These are phyloP conservation scores for Mycosphaerella sp. DNA, from an alignment of 2,329 filamentous ascomycete genomes.

Conservation along the genomic window DNA sequence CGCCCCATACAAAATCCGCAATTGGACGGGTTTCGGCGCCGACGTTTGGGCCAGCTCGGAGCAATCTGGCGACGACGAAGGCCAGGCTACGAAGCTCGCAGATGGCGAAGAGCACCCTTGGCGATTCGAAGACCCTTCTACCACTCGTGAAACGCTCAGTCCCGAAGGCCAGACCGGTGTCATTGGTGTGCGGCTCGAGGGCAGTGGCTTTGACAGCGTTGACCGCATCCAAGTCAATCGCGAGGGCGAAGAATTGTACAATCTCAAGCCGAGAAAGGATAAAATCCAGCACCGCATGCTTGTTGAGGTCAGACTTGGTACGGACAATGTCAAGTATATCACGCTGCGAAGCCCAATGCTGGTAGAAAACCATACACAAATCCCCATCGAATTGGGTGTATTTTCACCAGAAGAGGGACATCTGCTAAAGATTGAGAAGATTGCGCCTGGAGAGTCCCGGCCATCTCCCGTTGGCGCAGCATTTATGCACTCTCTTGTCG, in stretches of 20 bases:
- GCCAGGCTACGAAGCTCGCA: slow-evolving; percentile 67
- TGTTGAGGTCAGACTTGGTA: slow-evolving; percentile 83
- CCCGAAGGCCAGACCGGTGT: slow-evolving; percentile 74
- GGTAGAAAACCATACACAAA: slow-evolving; percentile 94
- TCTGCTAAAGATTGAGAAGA: slow-evolving; percentile 95
- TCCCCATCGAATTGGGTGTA: slow-evolving; percentile 87
- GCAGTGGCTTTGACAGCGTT: slow-evolving; percentile 87
- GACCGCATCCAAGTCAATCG: slow-evolving; percentile 83
- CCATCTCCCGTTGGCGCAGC: slow-evolving; percentile 89
- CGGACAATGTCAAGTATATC: slow-evolving; percentile 96
- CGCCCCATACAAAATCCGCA: slow-evolving; percentile 86
- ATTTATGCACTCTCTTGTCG: slow-evolving; percentile 77
- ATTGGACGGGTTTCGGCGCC: slow-evolving; percentile 90
- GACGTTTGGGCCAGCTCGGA: slow-evolving; percentile 73
- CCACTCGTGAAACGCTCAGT: slow-evolving; percentile 87
- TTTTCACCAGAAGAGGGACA: slow-evolving; percentile 83
- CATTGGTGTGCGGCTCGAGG: slow-evolving; percentile 78
- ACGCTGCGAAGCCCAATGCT: slow-evolving; percentile 87
- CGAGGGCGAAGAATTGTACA: slow-evolving; percentile 91
- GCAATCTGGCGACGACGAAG: slow-evolving; percentile 50
- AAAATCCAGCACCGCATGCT: slow-evolving; percentile 80
- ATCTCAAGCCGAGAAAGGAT: slow-evolving; percentile 78
- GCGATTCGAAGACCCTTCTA: slow-evolving; percentile 95
- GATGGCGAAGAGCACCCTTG: slow-evolving; percentile 91
- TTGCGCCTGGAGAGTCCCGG: slow-evolving; percentile 80